Percentiles rank a stretch among this genome's conserved stretches.
Evolutionary conservation across 768 basidiomycete genomes (phyloP).

Genomic region (Hysterangium stoloniferum): DNA sequence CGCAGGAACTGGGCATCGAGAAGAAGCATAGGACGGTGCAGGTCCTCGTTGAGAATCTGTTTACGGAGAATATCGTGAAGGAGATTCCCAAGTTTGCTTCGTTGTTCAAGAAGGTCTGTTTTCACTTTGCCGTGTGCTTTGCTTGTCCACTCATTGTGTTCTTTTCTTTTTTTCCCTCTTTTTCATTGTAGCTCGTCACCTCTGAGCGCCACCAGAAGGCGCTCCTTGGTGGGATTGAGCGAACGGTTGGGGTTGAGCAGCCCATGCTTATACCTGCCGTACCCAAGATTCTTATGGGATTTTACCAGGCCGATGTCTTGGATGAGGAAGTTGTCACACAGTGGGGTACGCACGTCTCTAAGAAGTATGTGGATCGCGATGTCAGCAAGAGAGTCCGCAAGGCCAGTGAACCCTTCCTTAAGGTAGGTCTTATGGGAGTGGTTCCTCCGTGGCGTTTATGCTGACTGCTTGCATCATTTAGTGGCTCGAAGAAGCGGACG

Average conservation of each 20-base stretch:
- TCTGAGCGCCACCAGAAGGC: conserved; percentile 96
- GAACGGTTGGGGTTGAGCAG: conserved; percentile 65
- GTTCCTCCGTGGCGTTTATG: neutral
- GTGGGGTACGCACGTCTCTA: conserved; percentile 95
- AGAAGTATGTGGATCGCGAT: conserved; percentile 94
- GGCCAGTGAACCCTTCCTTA: conserved; percentile 91
- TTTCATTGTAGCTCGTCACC: conserved; percentile 59
- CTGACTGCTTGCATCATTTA: conserved; percentile 22
- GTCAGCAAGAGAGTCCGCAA: conserved; percentile 93
- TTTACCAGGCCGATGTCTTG: conserved; percentile 88
- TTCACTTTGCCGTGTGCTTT: neutral
- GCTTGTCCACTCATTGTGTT: neutral
- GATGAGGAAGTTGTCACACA: conserved; percentile 86
- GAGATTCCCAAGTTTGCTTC: conserved; percentile 61
- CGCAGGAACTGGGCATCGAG: conserved; percentile 84
- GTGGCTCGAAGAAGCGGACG: conserved; percentile 89
- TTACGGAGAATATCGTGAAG: conserved; percentile 59
- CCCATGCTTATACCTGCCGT: conserved; percentile 65
- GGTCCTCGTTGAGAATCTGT: conserved; percentile 77
- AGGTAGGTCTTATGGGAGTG: conserved; percentile 38
- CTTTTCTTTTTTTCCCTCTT: neutral
- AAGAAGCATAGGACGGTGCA: conserved; percentile 90
- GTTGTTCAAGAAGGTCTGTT: conserved; percentile 67
- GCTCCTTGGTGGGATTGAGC: conserved; percentile 88
- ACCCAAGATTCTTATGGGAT: conserved; percentile 88